Evolutionary conservation across 108 stramenopile genomes (phyloP).

Genomic region (Cyclotella cryptica): DNA sequence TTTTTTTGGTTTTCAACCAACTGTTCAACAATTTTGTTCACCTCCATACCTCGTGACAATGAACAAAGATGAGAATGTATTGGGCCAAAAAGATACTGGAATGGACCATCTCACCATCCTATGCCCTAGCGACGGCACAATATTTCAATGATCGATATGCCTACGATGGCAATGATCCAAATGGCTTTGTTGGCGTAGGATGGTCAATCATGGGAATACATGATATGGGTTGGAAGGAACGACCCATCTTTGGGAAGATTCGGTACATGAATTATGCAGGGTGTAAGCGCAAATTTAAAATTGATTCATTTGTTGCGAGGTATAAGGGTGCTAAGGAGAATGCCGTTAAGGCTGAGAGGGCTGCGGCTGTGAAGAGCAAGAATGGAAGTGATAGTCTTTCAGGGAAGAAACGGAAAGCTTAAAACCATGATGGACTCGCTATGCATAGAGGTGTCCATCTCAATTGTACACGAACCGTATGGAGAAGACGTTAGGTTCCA

Average conservation of each 20-base stretch:
- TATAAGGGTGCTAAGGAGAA: constrained; percentile 79
- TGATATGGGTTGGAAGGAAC: constrained; percentile 95
- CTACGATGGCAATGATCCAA: constrained; percentile 97
- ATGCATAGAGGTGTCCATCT: no score
- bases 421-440: no score
- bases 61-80: constrained; percentile 92
- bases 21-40: constrained; percentile 1
- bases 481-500: not conserved
- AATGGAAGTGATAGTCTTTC: constrained; percentile 32
- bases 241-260: constrained; percentile 96
- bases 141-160: constrained; percentile 98
- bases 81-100: constrained; percentile 99
- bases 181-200: constrained; percentile 97
- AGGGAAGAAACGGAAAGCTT: constrained; percentile 46
- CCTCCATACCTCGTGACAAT: not conserved
- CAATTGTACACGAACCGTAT: no score
- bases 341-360: constrained; percentile 60
- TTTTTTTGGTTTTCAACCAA: not conserved
- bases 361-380: constrained; percentile 11
- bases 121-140: constrained; percentile 87
- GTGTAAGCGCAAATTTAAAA: constrained; percentile 95
- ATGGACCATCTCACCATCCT: constrained; percentile 91
- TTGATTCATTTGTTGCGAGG: constrained; percentile 77
- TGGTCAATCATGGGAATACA: constrained; percentile 98
- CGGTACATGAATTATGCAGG: constrained; percentile 98